Base-by-base conservation (phyloP, 768 basidiomycete species). In the Phallus indusiatus region DNA sequence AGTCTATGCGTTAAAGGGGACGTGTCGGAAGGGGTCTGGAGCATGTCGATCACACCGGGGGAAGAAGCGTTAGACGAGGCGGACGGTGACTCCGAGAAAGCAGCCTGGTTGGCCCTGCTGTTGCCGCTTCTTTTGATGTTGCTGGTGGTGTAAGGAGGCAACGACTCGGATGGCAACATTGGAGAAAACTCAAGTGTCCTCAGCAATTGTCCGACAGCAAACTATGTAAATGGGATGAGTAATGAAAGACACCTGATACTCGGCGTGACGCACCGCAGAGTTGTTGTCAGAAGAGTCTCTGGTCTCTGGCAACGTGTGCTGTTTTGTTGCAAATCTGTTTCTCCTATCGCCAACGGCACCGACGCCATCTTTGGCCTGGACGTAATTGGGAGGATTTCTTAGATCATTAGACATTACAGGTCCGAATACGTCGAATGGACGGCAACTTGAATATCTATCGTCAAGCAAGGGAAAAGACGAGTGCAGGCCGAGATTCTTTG, bases 271-370 rank as follows among this genome's bases (percentile, higher is more conserved):
- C 63, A 64, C 65, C 59, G 60, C 64, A 60, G 59, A 68, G 21
- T 16, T 21, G 35, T 52, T 28, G 53, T 54, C 35, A 53, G 46
- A 53, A 35, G 52, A 34, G 42, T 61, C 55, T 66, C 84, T 83
- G 49, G 71, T 76, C 63, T 84, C 78, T 46, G 80, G 82, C 28
- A 28, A 28, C 50, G 78, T 78, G 50, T 78, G 80, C 28, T 51
- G 50, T 37, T 47, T 24, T 5, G 84, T 79, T 52, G 73, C 78
- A 54, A 72, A 74, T 68, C 78, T 83, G 71, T 83, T 87, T 64
- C 86, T 80, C 16, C 88, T 88, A 65, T 91, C 89, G 50, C 88
- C 89, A 67, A 90, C 84, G 66, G 86, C 86, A 5, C 88, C 87
- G 53, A 89, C 75, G 60, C 72, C 70, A 64, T 69, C 76, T 63